A percentile compares a stretch with the other conserved stretches of the same genome.
Conservation (phyloP, 2,329 filamentous ascomycete species). For the Aaosphaeria arxii region DNA sequence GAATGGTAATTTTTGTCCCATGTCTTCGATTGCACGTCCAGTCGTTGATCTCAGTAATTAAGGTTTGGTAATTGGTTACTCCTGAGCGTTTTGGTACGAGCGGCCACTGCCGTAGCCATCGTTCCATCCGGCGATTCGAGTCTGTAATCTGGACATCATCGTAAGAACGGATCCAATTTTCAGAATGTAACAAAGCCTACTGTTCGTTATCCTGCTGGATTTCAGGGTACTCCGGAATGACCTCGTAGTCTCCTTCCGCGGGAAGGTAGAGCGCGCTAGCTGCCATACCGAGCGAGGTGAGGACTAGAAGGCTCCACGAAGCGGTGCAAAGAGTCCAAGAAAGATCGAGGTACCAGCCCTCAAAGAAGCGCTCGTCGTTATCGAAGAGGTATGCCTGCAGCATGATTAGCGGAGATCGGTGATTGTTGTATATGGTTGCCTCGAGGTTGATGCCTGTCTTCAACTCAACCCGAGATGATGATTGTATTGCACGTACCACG, state of each 20-base stretch:
- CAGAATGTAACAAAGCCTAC: slow-evolving; percentile 15
- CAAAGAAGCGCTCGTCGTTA: slow-evolving; percentile 76
- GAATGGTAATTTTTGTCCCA: no score
- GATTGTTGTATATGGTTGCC: background rate
- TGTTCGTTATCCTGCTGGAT: slow-evolving; percentile 26
- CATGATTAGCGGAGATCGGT: background rate
- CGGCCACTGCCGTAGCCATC: slow-evolving; percentile 16
- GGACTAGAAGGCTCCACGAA: slow-evolving; percentile 55
- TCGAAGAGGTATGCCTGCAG: slow-evolving; percentile 76
- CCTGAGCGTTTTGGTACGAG: no score
- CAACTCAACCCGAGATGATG: background rate
- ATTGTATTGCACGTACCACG: slow-evolving; percentile 59
- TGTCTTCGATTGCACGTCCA: no score
- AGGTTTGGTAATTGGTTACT: no score
- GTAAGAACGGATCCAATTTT: slow-evolving; percentile 11
- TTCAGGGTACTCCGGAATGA: slow-evolving; percentile 51
- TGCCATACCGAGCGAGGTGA: slow-evolving; percentile 58
- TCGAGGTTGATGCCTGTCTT: background rate
- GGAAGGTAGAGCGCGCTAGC: slow-evolving; percentile 69
- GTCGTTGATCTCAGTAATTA: no score
- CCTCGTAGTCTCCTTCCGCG: slow-evolving; percentile 82
- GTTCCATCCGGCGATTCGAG: slow-evolving; percentile 33
- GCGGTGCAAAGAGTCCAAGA: slow-evolving; percentile 71
- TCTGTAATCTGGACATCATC: slow-evolving; percentile 22
- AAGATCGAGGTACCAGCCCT: slow-evolving; percentile 76